These are phyloP conservation scores for Pleurostoma richardsiae DNA, from an alignment of 2,329 filamentous ascomycete species.

Conservation along the genomic window DNA sequence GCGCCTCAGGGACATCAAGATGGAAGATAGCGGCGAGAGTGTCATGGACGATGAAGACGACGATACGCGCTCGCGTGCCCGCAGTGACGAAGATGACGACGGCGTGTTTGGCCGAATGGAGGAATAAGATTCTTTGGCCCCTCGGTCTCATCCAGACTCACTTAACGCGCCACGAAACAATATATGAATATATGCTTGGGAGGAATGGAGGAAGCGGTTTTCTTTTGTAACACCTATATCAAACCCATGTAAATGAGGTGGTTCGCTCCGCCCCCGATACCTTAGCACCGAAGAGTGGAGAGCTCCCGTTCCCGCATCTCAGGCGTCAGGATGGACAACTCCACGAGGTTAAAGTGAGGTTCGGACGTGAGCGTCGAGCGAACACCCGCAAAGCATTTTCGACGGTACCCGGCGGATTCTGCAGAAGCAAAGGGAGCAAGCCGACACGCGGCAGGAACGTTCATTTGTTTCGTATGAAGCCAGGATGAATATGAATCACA, in stretches of 20 bases:
- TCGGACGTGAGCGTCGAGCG: slow-evolving; percentile 59
- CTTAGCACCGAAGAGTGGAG: slow-evolving; percentile 67
- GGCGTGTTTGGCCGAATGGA: slow-evolving; percentile 97
- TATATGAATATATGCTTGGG: slow-evolving; percentile 16
- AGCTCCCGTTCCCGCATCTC: slow-evolving; percentile 19
- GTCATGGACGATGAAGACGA: slow-evolving; percentile 63
- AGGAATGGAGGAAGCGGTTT: slow-evolving; percentile 28
- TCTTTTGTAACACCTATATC: slow-evolving; percentile 45
- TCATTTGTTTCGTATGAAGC: slow-evolving; percentile 13
- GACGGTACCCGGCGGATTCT: too few relatives aligned
- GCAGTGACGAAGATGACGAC: slow-evolving; percentile 86
- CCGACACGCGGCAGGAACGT: not conserved
- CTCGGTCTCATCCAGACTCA: not conserved
- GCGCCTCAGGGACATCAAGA: slow-evolving; percentile 59
- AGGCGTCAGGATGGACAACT: slow-evolving; percentile 25
- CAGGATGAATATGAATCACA: not conserved
- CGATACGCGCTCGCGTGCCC: slow-evolving; percentile 53
- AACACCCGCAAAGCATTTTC: slow-evolving; percentile 27
- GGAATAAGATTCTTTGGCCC: slow-evolving; percentile 53
- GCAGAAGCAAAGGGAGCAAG: too few relatives aligned
- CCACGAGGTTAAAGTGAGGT: slow-evolving; percentile 71
- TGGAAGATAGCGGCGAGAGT: slow-evolving; percentile 61
- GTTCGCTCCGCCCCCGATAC: slow-evolving; percentile 58
- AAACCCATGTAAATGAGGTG: slow-evolving; percentile 41
- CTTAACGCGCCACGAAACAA: not conserved